Conservation (phyloP, 805 yeast species). For the Grigorovia humatica region DNA sequence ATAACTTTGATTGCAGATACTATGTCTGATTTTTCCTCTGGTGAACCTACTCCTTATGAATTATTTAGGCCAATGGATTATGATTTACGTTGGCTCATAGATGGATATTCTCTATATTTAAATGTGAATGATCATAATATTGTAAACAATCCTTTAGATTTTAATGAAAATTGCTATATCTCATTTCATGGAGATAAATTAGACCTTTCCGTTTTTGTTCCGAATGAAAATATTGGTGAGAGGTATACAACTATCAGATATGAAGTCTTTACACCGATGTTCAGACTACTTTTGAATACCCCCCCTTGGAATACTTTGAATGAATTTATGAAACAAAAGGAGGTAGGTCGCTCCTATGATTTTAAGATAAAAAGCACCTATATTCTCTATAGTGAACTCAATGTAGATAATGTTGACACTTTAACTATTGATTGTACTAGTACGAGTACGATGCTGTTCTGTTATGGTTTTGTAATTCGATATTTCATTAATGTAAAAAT, state of each 20-base stretch:
- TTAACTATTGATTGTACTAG: constrained; percentile 56
- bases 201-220: constrained; percentile 28
- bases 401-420: constrained; percentile 59
- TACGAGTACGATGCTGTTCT: constrained; percentile 53
- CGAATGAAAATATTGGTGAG: constrained; percentile 39
- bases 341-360: constrained; percentile 57
- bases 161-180: constrained; percentile 66
- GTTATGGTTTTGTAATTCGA: constrained; percentile 70
- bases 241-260: constrained; percentile 44
- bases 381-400: constrained; percentile 47
- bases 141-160: constrained; percentile 79
- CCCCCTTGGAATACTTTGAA: constrained; percentile 90
- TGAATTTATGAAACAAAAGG: constrained; percentile 52
- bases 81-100: constrained; percentile 47
- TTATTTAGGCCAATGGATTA: constrained; percentile 65
- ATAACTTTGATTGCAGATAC: constrained; percentile 61
- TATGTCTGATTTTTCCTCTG: constrained; percentile 65
- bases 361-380: constrained; percentile 58
- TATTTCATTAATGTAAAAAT: constrained; percentile 69
- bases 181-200: constrained; percentile 60
- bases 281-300: constrained; percentile 55
- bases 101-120: constrained; percentile 49
- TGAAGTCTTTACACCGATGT: constrained; percentile 42
- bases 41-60: constrained; percentile 63
- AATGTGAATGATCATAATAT: constrained; percentile 85